Base-by-base conservation (phyloP, 129 eudicot species). In the Oenanthe sinensis region DNA sequence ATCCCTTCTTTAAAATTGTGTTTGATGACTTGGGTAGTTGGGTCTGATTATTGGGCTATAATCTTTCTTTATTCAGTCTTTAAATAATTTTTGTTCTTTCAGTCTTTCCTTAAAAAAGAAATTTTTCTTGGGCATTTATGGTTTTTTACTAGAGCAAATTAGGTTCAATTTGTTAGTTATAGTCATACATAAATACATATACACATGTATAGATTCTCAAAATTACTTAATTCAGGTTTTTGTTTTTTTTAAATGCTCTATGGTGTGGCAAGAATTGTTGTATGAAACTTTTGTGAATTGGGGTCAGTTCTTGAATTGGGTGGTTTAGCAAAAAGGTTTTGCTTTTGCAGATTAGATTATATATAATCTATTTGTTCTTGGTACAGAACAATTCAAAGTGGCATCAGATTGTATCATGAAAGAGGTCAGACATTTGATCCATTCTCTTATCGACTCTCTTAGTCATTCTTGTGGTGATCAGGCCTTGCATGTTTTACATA, bases 271-370 rank as follows among this genome's bases (percentile, higher is more conserved):
- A 24, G 78, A 67, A 75, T 75, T 47, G 42, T 47, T 75, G 9
- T 33, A 6, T 30, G 1, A 17, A 75, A 4, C 24, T 52, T 28
- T 48, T 37, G 13, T 75, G 24, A 75, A 26, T 47, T 28, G 24
- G 78, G 63, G 76, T 43, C 36, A 43, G 52, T 42, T 22, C 52
- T 72, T 24, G 58, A 74, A 74, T 74, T 74, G 58, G 77, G 55
- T 73, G 77, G 55, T 8, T 47, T 42, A 74, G 22, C 26, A 30
- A 46, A 74, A 46, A 30, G 39, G 30, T 50, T 49, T 50, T 10
- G 3, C 5, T 17, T 75, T 50, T 75, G 60, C 77, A 47, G 62
- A 47, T 75, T 75, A 75, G 10, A 24, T 75, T 28, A 45, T 36
- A 75, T 20, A 50, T 22, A 5, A 42, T 58, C 13, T 58, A 3